phyloP scores from a whole-genome alignment of 306 rosid genomes.

The Styphnolobium japonicum region DNA sequence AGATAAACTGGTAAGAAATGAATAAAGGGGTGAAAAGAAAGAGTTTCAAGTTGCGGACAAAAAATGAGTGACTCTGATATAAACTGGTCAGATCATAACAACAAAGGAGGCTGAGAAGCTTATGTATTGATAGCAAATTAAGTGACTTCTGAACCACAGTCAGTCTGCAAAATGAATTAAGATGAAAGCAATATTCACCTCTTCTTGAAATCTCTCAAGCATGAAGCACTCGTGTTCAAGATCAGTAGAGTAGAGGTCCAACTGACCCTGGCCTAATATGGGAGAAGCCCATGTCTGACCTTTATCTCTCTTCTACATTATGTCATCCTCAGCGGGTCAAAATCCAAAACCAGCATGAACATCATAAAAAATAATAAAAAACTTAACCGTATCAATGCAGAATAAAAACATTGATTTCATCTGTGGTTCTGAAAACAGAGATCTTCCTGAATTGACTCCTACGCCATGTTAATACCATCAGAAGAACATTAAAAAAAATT shows the following conservation, averaged over 20 bases:
- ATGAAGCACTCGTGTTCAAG: conserved; percentile 94
- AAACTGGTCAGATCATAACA: neutral
- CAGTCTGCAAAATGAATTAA: neutral
- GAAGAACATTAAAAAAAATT: neutral
- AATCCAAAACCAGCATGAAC: conserved; percentile 10
- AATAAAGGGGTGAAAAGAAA: neutral
- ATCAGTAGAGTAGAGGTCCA: conserved; percentile 76
- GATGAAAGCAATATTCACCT: conserved; percentile 49
- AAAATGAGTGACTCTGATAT: neutral
- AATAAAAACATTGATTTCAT: neutral
- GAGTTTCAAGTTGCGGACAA: neutral
- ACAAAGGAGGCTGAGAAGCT: neutral
- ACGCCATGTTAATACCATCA: neutral
- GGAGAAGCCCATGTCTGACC: conserved; percentile 99
- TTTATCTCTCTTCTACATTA: conserved; percentile 95
- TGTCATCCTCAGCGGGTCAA: conserved; percentile 75
- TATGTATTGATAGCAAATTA: neutral
- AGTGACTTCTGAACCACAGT: neutral
- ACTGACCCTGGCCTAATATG: conserved; percentile 82
- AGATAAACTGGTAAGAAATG: neutral
- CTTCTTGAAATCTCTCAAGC: conserved; percentile 99
- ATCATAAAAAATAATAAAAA: neutral
- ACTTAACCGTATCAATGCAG: neutral
- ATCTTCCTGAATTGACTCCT: no score
- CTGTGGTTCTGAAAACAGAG: no score